Percentiles rank a stretch among this genome's conserved stretches.
These are phyloP conservation scores for Dryas drummondii DNA, from an alignment of 306 rosid genomes.

Conservation along the genomic window DNA sequence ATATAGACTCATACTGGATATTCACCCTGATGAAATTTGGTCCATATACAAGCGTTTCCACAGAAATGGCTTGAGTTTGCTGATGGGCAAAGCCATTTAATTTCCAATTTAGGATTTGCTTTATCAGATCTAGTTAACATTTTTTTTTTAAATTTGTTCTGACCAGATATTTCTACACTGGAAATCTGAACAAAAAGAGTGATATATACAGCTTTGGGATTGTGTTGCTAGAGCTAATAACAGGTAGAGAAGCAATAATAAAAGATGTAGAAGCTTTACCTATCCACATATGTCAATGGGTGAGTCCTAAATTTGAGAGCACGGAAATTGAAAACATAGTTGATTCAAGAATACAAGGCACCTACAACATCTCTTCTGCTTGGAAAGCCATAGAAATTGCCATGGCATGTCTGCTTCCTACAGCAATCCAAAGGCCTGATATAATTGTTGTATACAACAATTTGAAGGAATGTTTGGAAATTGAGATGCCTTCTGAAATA, in stretches of 20 bases:
- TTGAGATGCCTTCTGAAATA: conserved; percentile 5
- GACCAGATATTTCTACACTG: conserved; percentile 9
- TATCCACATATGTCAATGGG: conserved; percentile 32
- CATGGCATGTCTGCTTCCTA: conserved; percentile 18
- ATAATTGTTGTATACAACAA: conserved; percentile 17
- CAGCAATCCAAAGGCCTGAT: conserved; percentile 20
- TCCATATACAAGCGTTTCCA: no score
- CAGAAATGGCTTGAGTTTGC: no score
- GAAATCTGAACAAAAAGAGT: conserved; percentile 26
- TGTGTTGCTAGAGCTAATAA: conserved; percentile 26
- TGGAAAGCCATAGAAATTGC: conserved; percentile 20
- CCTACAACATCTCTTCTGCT: conserved; percentile 10
- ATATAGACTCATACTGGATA: no score
- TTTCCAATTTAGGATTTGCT: no score
- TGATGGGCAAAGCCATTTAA: no score
- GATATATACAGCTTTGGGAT: conserved; percentile 34
- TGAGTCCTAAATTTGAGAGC: background rate
- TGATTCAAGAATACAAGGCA: conserved; percentile 30
- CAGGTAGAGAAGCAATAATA: conserved; percentile 26
- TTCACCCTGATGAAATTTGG: no score
- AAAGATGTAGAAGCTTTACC: background rate
- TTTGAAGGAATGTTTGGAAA: conserved; percentile 27
- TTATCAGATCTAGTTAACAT: no score
- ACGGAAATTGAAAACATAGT: conserved; percentile 20
- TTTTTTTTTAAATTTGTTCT: background rate